These are phyloP conservation scores for Arthrobotrys megalospora DNA, from an alignment of 2,329 filamentous ascomycete genomes.

Conservation along the genomic window DNA sequence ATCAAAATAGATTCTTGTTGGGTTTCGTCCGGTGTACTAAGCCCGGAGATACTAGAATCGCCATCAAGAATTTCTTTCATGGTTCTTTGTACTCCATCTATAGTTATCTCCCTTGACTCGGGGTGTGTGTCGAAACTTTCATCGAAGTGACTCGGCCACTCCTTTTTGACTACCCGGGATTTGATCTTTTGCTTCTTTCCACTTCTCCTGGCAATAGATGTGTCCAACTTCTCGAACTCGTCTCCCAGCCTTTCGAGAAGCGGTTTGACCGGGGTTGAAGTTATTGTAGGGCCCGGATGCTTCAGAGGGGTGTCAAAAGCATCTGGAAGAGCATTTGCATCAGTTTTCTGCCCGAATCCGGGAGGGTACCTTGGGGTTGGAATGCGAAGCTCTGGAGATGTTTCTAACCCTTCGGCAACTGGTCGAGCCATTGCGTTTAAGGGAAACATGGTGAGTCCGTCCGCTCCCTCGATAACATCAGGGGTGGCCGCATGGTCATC, in stretches of 20 bases:
- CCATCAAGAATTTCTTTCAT: background rate
- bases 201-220: background rate
- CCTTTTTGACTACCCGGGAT: background rate
- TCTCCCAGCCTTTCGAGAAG: conserved; percentile 17
- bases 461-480: background rate
- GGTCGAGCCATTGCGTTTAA: background rate
- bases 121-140: background rate
- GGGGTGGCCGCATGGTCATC: background rate
- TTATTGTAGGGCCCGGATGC: background rate
- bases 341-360: background rate
- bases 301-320: background rate
- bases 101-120: background rate
- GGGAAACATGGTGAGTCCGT: background rate
- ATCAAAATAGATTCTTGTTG: background rate
- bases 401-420: too few relatives aligned
- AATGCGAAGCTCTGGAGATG: too few relatives aligned
- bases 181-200: conserved; percentile 16
- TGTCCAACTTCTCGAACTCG: conserved; percentile 1
- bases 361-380: background rate
- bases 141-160: background rate
- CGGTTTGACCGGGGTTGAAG: background rate
- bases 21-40: background rate
- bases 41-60: background rate
- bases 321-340: too few relatives aligned
- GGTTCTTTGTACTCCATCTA: background rate